Base-by-base conservation (phyloP, 495 filamentous ascomycete species). In the Penicillium tannophilum region DNA sequence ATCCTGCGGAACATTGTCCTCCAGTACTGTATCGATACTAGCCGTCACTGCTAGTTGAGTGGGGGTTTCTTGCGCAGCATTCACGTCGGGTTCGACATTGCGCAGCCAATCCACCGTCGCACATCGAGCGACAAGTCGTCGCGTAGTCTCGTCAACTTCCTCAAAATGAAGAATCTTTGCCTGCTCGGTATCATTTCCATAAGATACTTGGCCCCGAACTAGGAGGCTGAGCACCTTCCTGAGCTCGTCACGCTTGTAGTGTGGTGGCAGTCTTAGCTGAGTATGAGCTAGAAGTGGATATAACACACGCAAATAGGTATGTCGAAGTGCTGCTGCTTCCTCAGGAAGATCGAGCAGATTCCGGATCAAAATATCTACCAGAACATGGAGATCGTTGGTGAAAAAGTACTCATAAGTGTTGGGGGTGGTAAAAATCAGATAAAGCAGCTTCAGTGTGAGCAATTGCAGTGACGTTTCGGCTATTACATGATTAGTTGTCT, bases 351-450 rank as follows among this genome's bases (percentile, higher is more conserved):
- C 94, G 39, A 98, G 84, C 12, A 98, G 80, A 63, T 98, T 98
- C 36, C 94, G 92, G 55, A 98, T 91, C 53, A 98, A 90, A 65
- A 98, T 93, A 66, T 98, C 94, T 42, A 98, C 84, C 14, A 98
- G 84, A 12, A 98, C 94, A 43, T 90, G 90, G 8, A 98, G 81
- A 67, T 98, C 94, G 71, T 98, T 98, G 19, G 91, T 96, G 67
- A 97, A 98, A 72, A 98, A 98, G 72, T 98, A 98, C 71, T 98
- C 94, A 72, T 92, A 89, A 1, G 95, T 98, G 28, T 89, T 84
- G 4, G 85, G 83, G 12, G 91, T 97, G 10, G 92, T 96, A 74
- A 98, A 98, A 10, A 98, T 83, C 42, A 98, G 85, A 72, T 96
- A 98, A 28, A 98, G 80, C 17, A 97, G 85, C 68, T 98, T 98